A percentile compares a stretch with the other conserved stretches of the same genome.
phyloP scores from a whole-genome alignment of 495 filamentous ascomycete genomes.

The Aspergillus sclerotioniger region DNA sequence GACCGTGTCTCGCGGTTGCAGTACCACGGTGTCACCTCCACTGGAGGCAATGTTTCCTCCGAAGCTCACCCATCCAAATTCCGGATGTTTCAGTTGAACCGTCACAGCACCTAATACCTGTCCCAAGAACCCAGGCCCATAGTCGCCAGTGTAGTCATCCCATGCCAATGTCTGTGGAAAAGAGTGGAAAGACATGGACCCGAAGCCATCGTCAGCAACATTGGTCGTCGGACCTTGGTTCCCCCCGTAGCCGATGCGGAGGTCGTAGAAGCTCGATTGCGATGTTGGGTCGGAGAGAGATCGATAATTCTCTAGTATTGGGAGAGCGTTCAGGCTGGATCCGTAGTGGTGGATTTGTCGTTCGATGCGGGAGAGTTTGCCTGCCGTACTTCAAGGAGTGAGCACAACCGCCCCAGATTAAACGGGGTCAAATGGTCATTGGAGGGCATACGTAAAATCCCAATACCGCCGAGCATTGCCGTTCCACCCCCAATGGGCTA shows the following conservation, averaged over 20 bases:
- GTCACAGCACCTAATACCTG: conserved; percentile 41
- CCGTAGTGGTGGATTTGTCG: conserved; percentile 59
- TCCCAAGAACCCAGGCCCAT: conserved; percentile 50
- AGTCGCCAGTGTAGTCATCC: conserved; percentile 53
- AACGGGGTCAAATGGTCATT: too few species aligned
- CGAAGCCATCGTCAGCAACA: conserved; percentile 49
- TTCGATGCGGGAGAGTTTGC: conserved; percentile 50
- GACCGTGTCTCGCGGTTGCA: not conserved
- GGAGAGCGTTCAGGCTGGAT: conserved; percentile 50
- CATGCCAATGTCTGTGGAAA: conserved; percentile 51
- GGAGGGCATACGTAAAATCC: conserved; percentile 38
- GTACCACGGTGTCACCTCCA: not conserved
- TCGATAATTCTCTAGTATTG: conserved; percentile 46
- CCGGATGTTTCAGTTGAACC: conserved; percentile 41
- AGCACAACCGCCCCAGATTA: too few species aligned
- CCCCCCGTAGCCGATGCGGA: conserved; percentile 51
- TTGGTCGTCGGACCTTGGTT: conserved; percentile 48
- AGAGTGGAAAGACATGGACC: conserved; percentile 49
- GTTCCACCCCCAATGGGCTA: conserved; percentile 55
- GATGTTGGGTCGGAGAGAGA: conserved; percentile 33
- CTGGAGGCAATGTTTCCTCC: not conserved
- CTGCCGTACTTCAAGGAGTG: conserved; percentile 27
- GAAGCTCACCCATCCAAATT: conserved; percentile 24
- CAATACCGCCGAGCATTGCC: conserved; percentile 54
- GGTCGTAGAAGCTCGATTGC: conserved; percentile 7